Evolutionary conservation across 768 basidiomycete genomes (phyloP).

Genomic region (Lepiota venenata): DNA sequence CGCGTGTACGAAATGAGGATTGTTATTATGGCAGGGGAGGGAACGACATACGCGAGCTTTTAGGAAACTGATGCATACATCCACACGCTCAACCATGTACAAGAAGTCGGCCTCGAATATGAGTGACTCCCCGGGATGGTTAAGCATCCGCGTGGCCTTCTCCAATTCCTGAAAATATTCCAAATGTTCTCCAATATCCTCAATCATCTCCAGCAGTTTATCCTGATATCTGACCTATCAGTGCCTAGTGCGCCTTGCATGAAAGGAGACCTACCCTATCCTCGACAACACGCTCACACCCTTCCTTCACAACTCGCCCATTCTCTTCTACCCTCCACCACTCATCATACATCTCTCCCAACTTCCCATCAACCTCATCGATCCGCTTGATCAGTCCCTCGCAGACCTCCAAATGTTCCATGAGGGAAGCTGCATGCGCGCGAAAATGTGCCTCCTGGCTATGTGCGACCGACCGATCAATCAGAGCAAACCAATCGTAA

Average conservation of each 20-base stretch:
- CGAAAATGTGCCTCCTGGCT: slow-evolving; percentile 94
- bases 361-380: slow-evolving; percentile 67
- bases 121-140: slow-evolving; percentile 88
- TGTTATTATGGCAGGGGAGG: background rate
- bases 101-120: slow-evolving; percentile 91
- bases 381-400: slow-evolving; percentile 71
- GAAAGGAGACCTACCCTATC: slow-evolving; percentile 64
- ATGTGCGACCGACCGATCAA: slow-evolving; percentile 88
- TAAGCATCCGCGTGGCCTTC: slow-evolving; percentile 88
- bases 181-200: slow-evolving; percentile 76
- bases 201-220: slow-evolving; percentile 68
- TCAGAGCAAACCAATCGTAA: slow-evolving; percentile 91
- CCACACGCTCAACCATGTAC: slow-evolving; percentile 94
- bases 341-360: slow-evolving; percentile 78
- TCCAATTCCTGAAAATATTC: slow-evolving; percentile 97
- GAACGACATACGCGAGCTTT: slow-evolving; percentile 71
- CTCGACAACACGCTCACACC: slow-evolving; percentile 85
- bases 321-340: slow-evolving; percentile 91
- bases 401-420: slow-evolving; percentile 74
- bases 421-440: slow-evolving; percentile 74
- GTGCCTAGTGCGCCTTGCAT: background rate
- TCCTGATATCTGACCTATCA: slow-evolving; percentile 45
- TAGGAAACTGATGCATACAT: slow-evolving; percentile 91
- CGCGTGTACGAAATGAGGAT: background rate
- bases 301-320: slow-evolving; percentile 87